Percentiles rank a stretch among this genome's conserved stretches.
Conservation (phyloP, 2,329 filamentous ascomycete species). For the Diaporthe caulivora region DNA sequence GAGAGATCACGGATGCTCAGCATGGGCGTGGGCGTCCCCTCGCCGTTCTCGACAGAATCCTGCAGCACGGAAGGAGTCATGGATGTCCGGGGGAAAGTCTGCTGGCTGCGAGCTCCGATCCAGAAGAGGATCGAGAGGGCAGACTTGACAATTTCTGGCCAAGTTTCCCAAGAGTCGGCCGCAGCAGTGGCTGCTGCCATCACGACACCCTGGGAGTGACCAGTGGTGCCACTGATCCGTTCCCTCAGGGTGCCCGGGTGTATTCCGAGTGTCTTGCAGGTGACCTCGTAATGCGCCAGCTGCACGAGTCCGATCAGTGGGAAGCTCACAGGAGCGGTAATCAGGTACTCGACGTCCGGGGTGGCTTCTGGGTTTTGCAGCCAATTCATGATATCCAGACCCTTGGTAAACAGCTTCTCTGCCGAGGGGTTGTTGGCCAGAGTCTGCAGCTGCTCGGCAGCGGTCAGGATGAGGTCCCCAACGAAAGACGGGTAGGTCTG, state of each 20-base stretch:
- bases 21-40: slow-evolving; percentile 97
- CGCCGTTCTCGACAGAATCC: slow-evolving; percentile 93
- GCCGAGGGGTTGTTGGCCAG: slow-evolving; percentile 86
- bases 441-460: slow-evolving; percentile 88
- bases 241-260: slow-evolving; percentile 90
- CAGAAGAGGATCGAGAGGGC: slow-evolving; percentile 96
- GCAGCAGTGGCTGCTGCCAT: slow-evolving; percentile 93
- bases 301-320: slow-evolving; percentile 97
- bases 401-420: slow-evolving; percentile 96
- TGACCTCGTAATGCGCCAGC: slow-evolving; percentile 94
- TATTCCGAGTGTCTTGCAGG: slow-evolving; percentile 90
- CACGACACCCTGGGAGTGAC: slow-evolving; percentile 96
- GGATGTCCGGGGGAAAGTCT: slow-evolving; percentile 95
- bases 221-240: slow-evolving; percentile 87
- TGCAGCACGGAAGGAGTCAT: slow-evolving; percentile 90
- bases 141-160: slow-evolving; percentile 81
- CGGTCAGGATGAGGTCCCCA: slow-evolving; percentile 82
- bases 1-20: slow-evolving; percentile 95
- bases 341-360: slow-evolving; percentile 92
- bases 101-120: slow-evolving; percentile 97
- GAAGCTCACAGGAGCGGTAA: slow-evolving; percentile 94
- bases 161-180: slow-evolving; percentile 93
- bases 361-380: slow-evolving; percentile 89
- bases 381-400: slow-evolving; percentile 95
- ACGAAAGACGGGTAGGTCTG: slow-evolving; percentile 92